Conservation (phyloP, 495 filamentous ascomycete species). For the Hypoxylon lenormandii region DNA sequence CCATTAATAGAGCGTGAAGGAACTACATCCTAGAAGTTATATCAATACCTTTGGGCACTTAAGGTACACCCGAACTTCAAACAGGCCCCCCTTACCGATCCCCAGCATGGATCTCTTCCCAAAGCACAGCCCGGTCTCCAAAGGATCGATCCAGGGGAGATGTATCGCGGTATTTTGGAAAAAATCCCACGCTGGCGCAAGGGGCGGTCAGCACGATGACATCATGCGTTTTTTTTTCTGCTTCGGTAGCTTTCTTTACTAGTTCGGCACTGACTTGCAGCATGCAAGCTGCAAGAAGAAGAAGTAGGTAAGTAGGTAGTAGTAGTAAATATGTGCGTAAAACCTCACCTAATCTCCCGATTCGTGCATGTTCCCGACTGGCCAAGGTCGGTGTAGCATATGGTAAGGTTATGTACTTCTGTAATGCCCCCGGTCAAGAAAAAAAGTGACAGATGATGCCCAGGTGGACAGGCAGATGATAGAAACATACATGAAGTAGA, state of each 20-base stretch:
- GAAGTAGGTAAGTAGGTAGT: not conserved
- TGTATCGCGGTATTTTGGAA: constrained; percentile 11
- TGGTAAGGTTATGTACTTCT: not conserved
- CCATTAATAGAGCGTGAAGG: constrained; percentile 36
- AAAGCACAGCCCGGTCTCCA: too few species aligned
- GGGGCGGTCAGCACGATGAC: constrained; percentile 44
- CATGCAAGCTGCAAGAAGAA: not conserved
- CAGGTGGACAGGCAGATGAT: too few species aligned
- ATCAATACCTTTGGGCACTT: not conserved
- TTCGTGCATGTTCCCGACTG: constrained; percentile 2
- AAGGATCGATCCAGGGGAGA: constrained; percentile 5
- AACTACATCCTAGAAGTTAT: constrained; percentile 26
- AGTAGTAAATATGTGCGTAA: not conserved
- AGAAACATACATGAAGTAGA: too few species aligned
- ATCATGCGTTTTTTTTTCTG: constrained; percentile 23
- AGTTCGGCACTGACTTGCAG: not conserved
- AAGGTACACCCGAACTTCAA: not conserved
- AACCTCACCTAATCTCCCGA: constrained; percentile 4
- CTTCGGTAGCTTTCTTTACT: not conserved
- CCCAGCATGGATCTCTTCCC: too few species aligned
- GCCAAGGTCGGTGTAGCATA: not conserved
- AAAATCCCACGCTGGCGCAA: constrained; percentile 1
- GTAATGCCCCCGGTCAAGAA: not conserved
- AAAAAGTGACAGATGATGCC: too few species aligned
- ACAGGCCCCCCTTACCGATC: not conserved